Percentiles rank a stretch among this genome's conserved stretches.
Conservation (phyloP, 169 alveolate species). For the Babesia ovis region DNA sequence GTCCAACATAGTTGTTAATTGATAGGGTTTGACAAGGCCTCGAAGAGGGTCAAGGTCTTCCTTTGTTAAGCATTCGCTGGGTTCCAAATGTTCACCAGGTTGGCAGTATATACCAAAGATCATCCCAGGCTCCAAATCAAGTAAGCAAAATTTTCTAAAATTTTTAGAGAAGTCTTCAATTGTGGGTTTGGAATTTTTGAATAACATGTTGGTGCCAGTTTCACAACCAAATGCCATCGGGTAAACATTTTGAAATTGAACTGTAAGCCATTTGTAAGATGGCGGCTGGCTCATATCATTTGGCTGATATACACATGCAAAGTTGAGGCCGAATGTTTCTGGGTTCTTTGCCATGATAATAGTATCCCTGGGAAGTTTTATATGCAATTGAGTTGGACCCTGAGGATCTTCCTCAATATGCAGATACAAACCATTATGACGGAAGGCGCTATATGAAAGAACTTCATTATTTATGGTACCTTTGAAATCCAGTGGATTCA, state of each 20-base stretch:
- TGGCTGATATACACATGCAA: slow-evolving; percentile 38
- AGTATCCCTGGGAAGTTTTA: slow-evolving; percentile 16
- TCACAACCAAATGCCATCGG: slow-evolving; percentile 67
- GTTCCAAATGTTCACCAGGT: slow-evolving; percentile 37
- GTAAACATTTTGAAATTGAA: slow-evolving; percentile 36
- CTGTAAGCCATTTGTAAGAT: slow-evolving; percentile 40
- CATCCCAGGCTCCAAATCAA: slow-evolving; percentile 59
- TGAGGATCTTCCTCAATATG: background rate
- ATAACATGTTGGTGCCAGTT: slow-evolving; percentile 25
- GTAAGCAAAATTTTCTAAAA: background rate
- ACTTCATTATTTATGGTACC: background rate
- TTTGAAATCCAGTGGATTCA: background rate
- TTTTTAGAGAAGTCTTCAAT: too few species aligned
- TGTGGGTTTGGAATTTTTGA: slow-evolving; percentile 18
- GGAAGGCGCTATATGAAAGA: background rate
- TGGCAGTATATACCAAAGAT: slow-evolving; percentile 62
- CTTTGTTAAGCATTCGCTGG: slow-evolving; percentile 8
- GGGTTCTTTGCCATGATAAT: slow-evolving; percentile 52
- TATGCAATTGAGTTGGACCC: background rate
- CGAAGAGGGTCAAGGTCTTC: background rate
- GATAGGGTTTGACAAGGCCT: background rate
- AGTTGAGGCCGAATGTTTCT: slow-evolving; percentile 47
- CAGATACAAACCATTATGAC: background rate
- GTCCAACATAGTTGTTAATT: background rate
- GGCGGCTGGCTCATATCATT: slow-evolving; percentile 2